Evolutionary conservation across 2,329 filamentous ascomycete species (phyloP).

Genomic region (Microsporum audouinii): DNA sequence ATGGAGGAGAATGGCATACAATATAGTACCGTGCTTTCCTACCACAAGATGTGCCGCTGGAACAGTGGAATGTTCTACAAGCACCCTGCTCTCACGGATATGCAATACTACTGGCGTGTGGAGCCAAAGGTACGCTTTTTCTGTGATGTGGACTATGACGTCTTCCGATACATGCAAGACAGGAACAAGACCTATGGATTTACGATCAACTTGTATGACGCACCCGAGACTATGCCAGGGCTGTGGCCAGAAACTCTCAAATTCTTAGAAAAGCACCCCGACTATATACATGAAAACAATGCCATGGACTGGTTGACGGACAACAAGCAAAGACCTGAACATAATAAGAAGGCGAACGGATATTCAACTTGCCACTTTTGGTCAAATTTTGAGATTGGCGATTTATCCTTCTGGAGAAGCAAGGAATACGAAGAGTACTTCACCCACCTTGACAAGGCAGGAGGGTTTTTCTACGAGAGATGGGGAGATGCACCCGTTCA

Average conservation of each 20-base stretch:
- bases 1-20: constrained; percentile 78
- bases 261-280: constrained; percentile 74
- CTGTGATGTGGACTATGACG: constrained; percentile 96
- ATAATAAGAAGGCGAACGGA: constrained; percentile 71
- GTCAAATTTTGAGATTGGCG: constrained; percentile 96
- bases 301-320: constrained; percentile 83
- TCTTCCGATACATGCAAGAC: constrained; percentile 96
- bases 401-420: constrained; percentile 86
- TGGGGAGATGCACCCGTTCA: constrained; percentile 98
- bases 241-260: constrained; percentile 94
- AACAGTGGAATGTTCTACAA: constrained; percentile 98
- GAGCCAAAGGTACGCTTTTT: constrained; percentile 99
- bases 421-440: constrained; percentile 92
- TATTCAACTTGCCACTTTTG: constrained; percentile 99
- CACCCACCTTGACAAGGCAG: constrained; percentile 81
- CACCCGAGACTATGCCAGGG: constrained; percentile 69
- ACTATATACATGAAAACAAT: constrained; percentile 71
- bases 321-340: constrained; percentile 59
- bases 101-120: constrained; percentile 94
- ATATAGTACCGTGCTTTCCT: constrained; percentile 78
- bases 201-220: constrained; percentile 94
- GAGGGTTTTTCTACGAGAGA: constrained; percentile 96
- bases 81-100: constrained; percentile 71
- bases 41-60: constrained; percentile 99
- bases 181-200: constrained; percentile 99